Evolutionary conservation across 768 basidiomycete species (phyloP).

Genomic region (Rickenella mellea): DNA sequence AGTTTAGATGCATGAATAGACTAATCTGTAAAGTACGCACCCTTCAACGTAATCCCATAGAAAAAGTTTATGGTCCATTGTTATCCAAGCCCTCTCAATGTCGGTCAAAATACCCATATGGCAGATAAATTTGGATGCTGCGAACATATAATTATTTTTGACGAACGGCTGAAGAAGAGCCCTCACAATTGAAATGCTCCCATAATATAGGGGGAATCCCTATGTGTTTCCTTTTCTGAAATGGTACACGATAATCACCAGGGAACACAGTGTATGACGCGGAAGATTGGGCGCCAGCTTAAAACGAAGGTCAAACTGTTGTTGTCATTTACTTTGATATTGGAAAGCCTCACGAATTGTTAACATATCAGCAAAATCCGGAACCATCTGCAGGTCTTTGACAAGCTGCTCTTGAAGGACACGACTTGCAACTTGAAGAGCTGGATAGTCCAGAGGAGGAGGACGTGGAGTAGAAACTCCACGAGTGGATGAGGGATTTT

Average conservation of each 20-base stretch:
- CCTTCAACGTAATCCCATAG: slow-evolving; percentile 96
- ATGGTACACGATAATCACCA: slow-evolving; percentile 70
- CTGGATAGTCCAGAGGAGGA: slow-evolving; percentile 41
- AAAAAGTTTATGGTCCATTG: slow-evolving; percentile 88
- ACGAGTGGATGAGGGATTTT: neutral
- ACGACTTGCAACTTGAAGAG: slow-evolving; percentile 56
- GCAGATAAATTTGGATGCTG: slow-evolving; percentile 60
- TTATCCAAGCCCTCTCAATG: slow-evolving; percentile 92
- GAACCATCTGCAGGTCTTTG: slow-evolving; percentile 67
- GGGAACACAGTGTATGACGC: slow-evolving; percentile 70
- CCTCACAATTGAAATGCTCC: neutral
- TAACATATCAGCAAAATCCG: slow-evolving; percentile 65
- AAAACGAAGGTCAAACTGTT: too few relatives aligned
- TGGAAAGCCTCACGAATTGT: slow-evolving; percentile 39
- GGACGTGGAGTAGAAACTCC: neutral
- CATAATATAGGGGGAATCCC: slow-evolving; percentile 41
- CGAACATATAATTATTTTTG: neutral
- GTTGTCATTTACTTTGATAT: slow-evolving; percentile 1
- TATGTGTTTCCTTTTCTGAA: slow-evolving; percentile 67
- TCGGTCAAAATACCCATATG: slow-evolving; percentile 90
- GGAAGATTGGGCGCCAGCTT: slow-evolving; percentile 61
- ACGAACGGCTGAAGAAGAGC: neutral
- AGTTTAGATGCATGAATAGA: neutral
- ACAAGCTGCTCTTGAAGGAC: slow-evolving; percentile 59
- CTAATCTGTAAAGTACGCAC: slow-evolving; percentile 34